These are phyloP conservation scores for Yamadazyma epiphylla DNA, from an alignment of 1,139 yeast species.

Conservation along the genomic window DNA sequence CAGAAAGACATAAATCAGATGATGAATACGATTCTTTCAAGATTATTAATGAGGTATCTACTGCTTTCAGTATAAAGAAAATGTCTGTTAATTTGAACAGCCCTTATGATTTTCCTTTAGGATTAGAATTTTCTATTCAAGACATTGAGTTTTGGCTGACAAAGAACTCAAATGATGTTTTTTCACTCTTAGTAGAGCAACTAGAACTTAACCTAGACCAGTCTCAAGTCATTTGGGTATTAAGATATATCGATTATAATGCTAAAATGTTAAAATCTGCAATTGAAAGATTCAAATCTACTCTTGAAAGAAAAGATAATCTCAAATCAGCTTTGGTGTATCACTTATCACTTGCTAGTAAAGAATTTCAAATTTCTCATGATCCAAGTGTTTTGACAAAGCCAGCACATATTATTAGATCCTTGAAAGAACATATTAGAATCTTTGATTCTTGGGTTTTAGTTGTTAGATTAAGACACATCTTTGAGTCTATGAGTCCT, in stretches of 20 bases:
- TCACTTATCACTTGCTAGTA: slow-evolving; percentile 60
- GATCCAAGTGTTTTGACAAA: slow-evolving; percentile 90
- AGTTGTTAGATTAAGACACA: slow-evolving; percentile 71
- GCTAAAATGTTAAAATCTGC: slow-evolving; percentile 18
- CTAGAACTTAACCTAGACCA: slow-evolving; percentile 30
- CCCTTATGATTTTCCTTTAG: slow-evolving; percentile 20
- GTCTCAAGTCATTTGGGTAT: slow-evolving; percentile 35
- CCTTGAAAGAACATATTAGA: slow-evolving; percentile 70
- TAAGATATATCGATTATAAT: slow-evolving; percentile 21
- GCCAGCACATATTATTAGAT: slow-evolving; percentile 77
- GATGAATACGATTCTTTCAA: too few species aligned
- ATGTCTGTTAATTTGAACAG: slow-evolving; percentile 18
- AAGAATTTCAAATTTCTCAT: slow-evolving; percentile 56
- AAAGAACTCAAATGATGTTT: slow-evolving; percentile 16
- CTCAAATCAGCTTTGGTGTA: slow-evolving; percentile 44
- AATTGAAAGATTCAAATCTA: slow-evolving; percentile 14
- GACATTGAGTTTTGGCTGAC: slow-evolving; percentile 46
- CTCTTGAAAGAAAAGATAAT: slow-evolving; percentile 13
- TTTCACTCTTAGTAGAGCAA: slow-evolving; percentile 32
- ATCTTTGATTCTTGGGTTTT: slow-evolving; percentile 87
- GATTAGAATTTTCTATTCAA: slow-evolving; percentile 17
- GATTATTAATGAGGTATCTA: slow-evolving; percentile 9
- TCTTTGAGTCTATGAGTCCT: slow-evolving; percentile 56
- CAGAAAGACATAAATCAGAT: slow-evolving; percentile 8
- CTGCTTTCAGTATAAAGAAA: slow-evolving; percentile 34